Evolutionary conservation across 768 basidiomycete species (phyloP).

Genomic region (Boletus pseudopeckii): DNA sequence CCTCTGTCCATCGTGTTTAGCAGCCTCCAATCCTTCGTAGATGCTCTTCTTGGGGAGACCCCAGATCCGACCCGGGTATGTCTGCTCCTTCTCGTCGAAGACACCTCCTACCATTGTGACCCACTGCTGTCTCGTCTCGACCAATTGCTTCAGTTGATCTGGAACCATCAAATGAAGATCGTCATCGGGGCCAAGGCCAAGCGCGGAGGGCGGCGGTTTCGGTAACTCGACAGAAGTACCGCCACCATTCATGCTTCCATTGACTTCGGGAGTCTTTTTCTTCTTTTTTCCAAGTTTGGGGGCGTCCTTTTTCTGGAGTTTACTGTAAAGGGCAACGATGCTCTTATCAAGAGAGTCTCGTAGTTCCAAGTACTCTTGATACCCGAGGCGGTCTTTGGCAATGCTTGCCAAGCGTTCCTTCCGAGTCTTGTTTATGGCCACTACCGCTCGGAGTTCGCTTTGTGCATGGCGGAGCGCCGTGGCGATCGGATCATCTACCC

Average conservation of each 20-base stretch:
- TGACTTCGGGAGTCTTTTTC: slow-evolving; percentile 52
- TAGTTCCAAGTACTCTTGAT: slow-evolving; percentile 85
- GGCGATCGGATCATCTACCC: slow-evolving; percentile 93
- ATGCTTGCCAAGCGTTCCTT: slow-evolving; percentile 67
- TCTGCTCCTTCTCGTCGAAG: slow-evolving; percentile 71
- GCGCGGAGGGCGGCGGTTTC: slow-evolving; percentile 66
- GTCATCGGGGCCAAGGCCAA: slow-evolving; percentile 67
- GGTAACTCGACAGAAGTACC: slow-evolving; percentile 35
- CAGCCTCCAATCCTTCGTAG: slow-evolving; percentile 70
- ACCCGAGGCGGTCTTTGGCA: slow-evolving; percentile 83
- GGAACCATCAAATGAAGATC: slow-evolving; percentile 59
- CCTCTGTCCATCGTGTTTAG: slow-evolving; percentile 36
- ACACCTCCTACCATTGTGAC: slow-evolving; percentile 70
- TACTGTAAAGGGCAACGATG: slow-evolving; percentile 69
- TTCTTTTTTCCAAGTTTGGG: slow-evolving; percentile 72
- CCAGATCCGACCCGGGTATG: slow-evolving; percentile 65
- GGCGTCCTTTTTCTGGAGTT: slow-evolving; percentile 78
- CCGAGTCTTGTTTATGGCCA: slow-evolving; percentile 80
- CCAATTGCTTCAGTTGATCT: slow-evolving; percentile 66
- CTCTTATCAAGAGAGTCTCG: slow-evolving; percentile 87
- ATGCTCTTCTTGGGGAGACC: slow-evolving; percentile 76
- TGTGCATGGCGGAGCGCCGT: slow-evolving; percentile 89
- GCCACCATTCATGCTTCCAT: slow-evolving; percentile 32
- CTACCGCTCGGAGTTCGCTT: slow-evolving; percentile 68
- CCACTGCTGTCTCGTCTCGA: slow-evolving; percentile 76